Conservation (phyloP, 176 grass and related monocot species). For the Cenchrus americanus region DNA sequence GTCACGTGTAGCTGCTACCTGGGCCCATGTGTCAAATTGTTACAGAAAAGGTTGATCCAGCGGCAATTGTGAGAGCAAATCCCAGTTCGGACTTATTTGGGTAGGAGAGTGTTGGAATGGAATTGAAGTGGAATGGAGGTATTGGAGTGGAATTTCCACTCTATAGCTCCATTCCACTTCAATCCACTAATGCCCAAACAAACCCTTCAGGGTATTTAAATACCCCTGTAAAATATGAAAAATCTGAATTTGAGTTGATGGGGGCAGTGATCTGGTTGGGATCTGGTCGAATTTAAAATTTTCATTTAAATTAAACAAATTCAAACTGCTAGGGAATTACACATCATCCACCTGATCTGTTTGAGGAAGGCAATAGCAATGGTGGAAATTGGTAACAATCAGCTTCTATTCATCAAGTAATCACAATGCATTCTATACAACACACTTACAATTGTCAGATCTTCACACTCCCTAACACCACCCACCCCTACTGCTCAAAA, state of each 20-base stretch:
- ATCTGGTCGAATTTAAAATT: background rate
- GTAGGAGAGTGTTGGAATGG: too few relatives aligned
- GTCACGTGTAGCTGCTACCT: background rate
- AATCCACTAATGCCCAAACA: too few relatives aligned
- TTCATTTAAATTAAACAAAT: background rate
- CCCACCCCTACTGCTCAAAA: slow-evolving; percentile 48
- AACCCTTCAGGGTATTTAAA: background rate
- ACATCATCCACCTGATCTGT: background rate
- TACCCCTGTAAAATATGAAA: background rate
- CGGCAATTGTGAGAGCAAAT: background rate
- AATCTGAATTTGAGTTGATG: background rate
- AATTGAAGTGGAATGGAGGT: too few relatives aligned
- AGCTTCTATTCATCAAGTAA: slow-evolving; percentile 50
- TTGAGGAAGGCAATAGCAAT: background rate
- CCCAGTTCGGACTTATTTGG: too few relatives aligned
- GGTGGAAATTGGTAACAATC: slow-evolving; percentile 31
- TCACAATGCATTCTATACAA: slow-evolving; percentile 53
- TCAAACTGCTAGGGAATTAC: background rate
- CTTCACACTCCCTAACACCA: background rate
- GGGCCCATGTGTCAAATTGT: background rate
- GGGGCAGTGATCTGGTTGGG: background rate
- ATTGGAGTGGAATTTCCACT: too few relatives aligned
- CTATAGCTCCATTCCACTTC: too few relatives aligned
- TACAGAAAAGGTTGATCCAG: background rate
- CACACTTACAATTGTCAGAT: slow-evolving; percentile 50